Evolutionary conservation across 345 rosid genomes (phyloP), one percentile per base, ranked within the genome.

Genomic region (Lumnitzera littorea): DNA sequence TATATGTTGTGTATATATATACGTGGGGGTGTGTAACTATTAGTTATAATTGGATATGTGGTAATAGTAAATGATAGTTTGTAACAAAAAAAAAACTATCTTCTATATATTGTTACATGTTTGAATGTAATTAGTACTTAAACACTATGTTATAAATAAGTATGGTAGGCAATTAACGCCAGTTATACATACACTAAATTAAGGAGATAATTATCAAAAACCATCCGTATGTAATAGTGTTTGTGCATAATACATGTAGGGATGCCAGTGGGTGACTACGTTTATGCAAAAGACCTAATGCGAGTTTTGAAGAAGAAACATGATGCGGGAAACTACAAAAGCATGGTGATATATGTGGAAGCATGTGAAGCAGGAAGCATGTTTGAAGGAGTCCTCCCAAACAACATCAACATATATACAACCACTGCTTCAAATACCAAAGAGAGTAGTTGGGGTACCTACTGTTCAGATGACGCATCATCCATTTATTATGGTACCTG

Each of bases 291-390:
- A 0, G 89, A 80, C 60, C 74, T 89, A 13, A 67, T 63, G 49
- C 7, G 67, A 43, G 84, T 79, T 24, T 67, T 89, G 65, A 75
- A 82, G 67, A 73, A 64, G 70, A 80, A 76, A 74, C 74, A 74
- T 51, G 58, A 57, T 23, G 67, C 68, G 13, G 70, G 67, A 25
- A 57, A 68, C 12, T 86, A 82, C 60, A 84, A 71, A 56, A 76
- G 61, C 46, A 77, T 89, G 91, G 91, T 75, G 47, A 63, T 86
- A 13, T 89, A 82, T 64, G 54, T 86, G 11, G 94, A 86, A 68
- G 84, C 96, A 3, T 89, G 96, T 48, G 82, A 86, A 59, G 50
- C 84, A 3, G 94, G 91, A 58, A 84, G 88, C 67, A 77, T 86
- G 72, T 78, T 89, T 51, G 75, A 84, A 31, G 96, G 88, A 24